Percentiles rank a stretch among this genome's conserved stretches.
Conservation (phyloP, 306 rosid genomes). For the Astragalus glycyphyllos region DNA sequence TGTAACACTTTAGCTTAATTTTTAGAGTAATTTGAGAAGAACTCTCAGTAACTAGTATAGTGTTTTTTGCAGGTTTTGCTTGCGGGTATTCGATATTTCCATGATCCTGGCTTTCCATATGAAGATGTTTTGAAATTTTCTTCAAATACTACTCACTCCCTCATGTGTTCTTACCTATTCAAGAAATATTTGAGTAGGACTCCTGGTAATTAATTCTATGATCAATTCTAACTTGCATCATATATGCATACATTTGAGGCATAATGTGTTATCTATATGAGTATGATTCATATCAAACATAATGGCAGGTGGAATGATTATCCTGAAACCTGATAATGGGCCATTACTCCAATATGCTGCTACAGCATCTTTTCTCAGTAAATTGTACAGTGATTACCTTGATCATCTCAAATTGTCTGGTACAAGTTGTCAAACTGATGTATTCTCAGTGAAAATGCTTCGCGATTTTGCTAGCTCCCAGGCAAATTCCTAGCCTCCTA, state of each 20-base stretch:
- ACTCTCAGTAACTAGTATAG: not conserved
- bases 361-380: conserved; percentile 80
- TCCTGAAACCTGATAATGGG: conserved; percentile 57
- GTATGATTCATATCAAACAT: conserved; percentile 32
- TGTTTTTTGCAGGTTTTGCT: conserved; percentile 63
- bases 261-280: not conserved
- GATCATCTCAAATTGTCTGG: conserved; percentile 54
- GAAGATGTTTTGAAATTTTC: conserved; percentile 56
- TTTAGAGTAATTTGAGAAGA: not conserved
- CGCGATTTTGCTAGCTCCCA: conserved; percentile 60
- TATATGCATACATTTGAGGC: not conserved
- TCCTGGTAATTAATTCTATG: conserved; percentile 54
- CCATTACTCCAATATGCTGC: conserved; percentile 71
- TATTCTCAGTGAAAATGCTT: conserved; percentile 58
- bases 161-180: conserved; percentile 69
- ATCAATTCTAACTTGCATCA: not conserved
- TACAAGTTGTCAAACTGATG: conserved; percentile 50
- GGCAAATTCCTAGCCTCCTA: conserved; percentile 50
- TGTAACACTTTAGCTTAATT: conserved; percentile 10
- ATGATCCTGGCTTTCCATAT: conserved; percentile 68
- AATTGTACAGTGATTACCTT: conserved; percentile 79
- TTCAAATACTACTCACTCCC: conserved; percentile 54
- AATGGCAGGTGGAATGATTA: conserved; percentile 66
- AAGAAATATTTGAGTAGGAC: conserved; percentile 53
- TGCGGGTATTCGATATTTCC: conserved; percentile 65